These are phyloP conservation scores for Entophlyctis luteolus DNA, from an alignment of 192 early-diverging fungal genomes.

Conservation along the genomic window DNA sequence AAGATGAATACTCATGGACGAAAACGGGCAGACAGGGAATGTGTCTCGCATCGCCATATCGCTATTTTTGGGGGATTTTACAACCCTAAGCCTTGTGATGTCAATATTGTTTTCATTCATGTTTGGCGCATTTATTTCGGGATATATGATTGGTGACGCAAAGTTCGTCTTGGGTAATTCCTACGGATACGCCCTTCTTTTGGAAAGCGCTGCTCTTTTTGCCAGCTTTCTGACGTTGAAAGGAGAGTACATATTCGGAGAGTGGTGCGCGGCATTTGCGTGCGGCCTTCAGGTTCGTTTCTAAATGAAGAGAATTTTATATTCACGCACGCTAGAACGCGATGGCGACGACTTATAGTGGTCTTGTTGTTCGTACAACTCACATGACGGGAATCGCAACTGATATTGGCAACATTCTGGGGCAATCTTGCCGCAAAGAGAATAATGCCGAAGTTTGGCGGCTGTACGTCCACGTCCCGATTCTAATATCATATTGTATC, in stretches of 20 bases:
- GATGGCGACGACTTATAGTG: slow-evolving; percentile 49
- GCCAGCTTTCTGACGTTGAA: slow-evolving; percentile 37
- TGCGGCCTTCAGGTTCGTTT: slow-evolving; percentile 38
- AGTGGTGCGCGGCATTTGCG: slow-evolving; percentile 51
- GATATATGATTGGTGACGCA: slow-evolving; percentile 51
- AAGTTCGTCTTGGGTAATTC: slow-evolving; percentile 43
- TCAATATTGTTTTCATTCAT: slow-evolving; percentile 44
- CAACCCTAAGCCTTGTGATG: slow-evolving; percentile 37
- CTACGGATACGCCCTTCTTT: slow-evolving; percentile 41
- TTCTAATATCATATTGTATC: slow-evolving; percentile 40
- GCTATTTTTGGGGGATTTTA: slow-evolving; percentile 37
- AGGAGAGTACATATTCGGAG: slow-evolving; percentile 39
- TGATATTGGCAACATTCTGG: slow-evolving; percentile 59
- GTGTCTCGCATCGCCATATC: slow-evolving; percentile 45
- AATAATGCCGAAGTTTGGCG: slow-evolving; percentile 47
- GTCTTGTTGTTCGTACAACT: slow-evolving; percentile 53
- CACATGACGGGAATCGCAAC: slow-evolving; percentile 56
- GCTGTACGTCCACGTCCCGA: slow-evolving; percentile 48
- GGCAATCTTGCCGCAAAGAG: slow-evolving; percentile 47
- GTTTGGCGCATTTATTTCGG: slow-evolving; percentile 49
- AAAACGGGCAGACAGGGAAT: slow-evolving; percentile 41
- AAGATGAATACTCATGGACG: not conserved
- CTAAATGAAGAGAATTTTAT: not conserved
- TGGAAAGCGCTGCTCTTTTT: slow-evolving; percentile 40
- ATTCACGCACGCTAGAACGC: slow-evolving; percentile 36